Conservation (phyloP, 306 rosid species). For the Lupinus albus region DNA sequence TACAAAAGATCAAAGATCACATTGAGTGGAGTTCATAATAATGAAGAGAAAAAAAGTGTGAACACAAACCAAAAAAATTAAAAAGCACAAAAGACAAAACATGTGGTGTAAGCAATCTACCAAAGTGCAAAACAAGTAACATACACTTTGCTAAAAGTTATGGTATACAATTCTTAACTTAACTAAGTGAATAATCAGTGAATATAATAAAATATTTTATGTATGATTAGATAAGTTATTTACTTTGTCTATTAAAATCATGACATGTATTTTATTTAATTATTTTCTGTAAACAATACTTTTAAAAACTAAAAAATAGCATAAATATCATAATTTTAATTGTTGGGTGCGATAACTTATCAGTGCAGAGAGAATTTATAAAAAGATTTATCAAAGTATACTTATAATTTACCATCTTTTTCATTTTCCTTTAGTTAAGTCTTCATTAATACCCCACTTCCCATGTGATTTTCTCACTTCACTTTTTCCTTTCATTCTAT, state of each 20-base stretch:
- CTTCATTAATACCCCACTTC: constrained; percentile 48
- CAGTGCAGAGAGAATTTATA: too few relatives aligned
- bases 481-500: neutral
- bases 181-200: constrained; percentile 25
- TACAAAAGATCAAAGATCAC: constrained; percentile 20
- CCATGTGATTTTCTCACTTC: constrained; percentile 46
- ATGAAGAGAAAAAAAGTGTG: neutral
- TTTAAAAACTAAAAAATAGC: too few relatives aligned
- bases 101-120: constrained; percentile 24
- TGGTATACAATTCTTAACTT: constrained; percentile 43
- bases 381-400: neutral
- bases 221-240: too few relatives aligned
- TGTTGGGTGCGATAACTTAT: too few relatives aligned
- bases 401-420: constrained; percentile 54
- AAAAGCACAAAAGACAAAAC: constrained; percentile 40
- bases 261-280: too few relatives aligned
- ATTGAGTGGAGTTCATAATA: constrained; percentile 21
- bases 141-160: constrained; percentile 24
- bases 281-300: too few relatives aligned
- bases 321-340: too few relatives aligned
- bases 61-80: neutral
- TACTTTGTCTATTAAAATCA: too few relatives aligned
- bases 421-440: constrained; percentile 35
- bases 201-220: too few relatives aligned
- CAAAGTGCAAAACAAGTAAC: neutral